Percentiles rank a stretch among this genome's conserved stretches.
Conservation (phyloP, 192 early-diverging fungal genomes). For the Pilobolus umbonatus region DNA sequence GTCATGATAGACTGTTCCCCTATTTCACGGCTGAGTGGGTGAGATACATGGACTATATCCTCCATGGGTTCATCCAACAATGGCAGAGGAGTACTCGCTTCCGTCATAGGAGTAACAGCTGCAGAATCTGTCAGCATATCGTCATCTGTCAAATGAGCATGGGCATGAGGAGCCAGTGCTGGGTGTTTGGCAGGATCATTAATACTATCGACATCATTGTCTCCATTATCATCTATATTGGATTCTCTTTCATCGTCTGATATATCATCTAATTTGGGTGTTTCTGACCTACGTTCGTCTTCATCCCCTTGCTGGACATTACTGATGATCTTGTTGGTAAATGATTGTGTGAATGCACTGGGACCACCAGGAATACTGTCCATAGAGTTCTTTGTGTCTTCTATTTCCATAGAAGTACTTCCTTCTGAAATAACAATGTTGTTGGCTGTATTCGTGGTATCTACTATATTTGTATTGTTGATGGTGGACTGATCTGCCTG, state of each 20-base stretch:
- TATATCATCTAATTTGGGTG: slow-evolving; percentile 14
- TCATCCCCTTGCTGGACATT: slow-evolving; percentile 1
- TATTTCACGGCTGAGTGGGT: slow-evolving; percentile 12
- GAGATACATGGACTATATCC: background rate
- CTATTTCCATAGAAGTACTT: background rate
- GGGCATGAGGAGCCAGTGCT: slow-evolving; percentile 20
- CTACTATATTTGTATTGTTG: background rate
- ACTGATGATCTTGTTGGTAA: background rate
- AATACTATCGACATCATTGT: slow-evolving; percentile 11
- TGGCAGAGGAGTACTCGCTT: background rate
- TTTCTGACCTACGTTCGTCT: slow-evolving; percentile 4
- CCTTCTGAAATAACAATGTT: background rate
- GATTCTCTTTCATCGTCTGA: slow-evolving; percentile 7
- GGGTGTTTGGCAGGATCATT: slow-evolving; percentile 26
- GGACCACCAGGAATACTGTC: slow-evolving; percentile 11
- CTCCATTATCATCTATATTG: slow-evolving; percentile 3
- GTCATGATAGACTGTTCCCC: too few species aligned
- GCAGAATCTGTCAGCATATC: slow-evolving; percentile 10
- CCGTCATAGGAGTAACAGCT: background rate
- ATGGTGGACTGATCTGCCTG: background rate
- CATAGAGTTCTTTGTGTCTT: background rate
- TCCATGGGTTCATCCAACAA: slow-evolving; percentile 5
- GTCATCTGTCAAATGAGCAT: slow-evolving; percentile 17
- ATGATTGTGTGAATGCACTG: slow-evolving; percentile 5
- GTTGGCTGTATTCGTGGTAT: background rate